These are phyloP conservation scores for Chrysoporthe deuterocubensis DNA, from an alignment of 2,329 filamentous ascomycete genomes.

Conservation along the genomic window DNA sequence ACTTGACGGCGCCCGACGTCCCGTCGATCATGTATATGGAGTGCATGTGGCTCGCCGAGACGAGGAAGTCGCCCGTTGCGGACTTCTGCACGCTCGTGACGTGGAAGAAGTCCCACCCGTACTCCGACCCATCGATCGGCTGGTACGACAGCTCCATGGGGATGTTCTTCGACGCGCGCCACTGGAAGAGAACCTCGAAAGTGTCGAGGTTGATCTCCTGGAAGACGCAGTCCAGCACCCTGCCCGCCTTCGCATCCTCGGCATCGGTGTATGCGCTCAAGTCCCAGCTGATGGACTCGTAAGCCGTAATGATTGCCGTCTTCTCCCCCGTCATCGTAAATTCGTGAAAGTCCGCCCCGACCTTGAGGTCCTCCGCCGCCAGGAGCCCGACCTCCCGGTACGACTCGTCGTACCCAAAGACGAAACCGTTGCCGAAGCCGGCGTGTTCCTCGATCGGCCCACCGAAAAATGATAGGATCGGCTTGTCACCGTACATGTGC, in stretches of 20 bases:
- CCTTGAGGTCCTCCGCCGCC: conserved; percentile 2
- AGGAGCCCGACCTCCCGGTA: conserved; percentile 24
- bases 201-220: conserved; percentile 55
- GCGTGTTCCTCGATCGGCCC: neutral
- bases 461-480: conserved; percentile 33
- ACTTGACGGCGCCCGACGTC: conserved; percentile 51
- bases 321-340: conserved; percentile 44
- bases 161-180: conserved; percentile 43
- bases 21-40: conserved; percentile 52
- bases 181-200: conserved; percentile 53
- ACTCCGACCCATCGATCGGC: neutral
- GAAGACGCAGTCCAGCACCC: conserved; percentile 41
- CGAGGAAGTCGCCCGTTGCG: conserved; percentile 52
- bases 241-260: conserved; percentile 33
- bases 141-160: conserved; percentile 26
- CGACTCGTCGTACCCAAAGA: conserved; percentile 12
- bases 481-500: conserved; percentile 28
- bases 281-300: conserved; percentile 35
- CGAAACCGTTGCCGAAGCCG: conserved; percentile 14
- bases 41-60: conserved; percentile 55
- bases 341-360: conserved; percentile 37
- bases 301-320: conserved; percentile 45
- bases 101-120: conserved; percentile 59
- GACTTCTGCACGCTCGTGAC: conserved; percentile 60
- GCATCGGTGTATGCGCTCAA: conserved; percentile 31